Evolutionary conservation across 345 rosid genomes (phyloP).

Genomic region (Jatropha curcas): DNA sequence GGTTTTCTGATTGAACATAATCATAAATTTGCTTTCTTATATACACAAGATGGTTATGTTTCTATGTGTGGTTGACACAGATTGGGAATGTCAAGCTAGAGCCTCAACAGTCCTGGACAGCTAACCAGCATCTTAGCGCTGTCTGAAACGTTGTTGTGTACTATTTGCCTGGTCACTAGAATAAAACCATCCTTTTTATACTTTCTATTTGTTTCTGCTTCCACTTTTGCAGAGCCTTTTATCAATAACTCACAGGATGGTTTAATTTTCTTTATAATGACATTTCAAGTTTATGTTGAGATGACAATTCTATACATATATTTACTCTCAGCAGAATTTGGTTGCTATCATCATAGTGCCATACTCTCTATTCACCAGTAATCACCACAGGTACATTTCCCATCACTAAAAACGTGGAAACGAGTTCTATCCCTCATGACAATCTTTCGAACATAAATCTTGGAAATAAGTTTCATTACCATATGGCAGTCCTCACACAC

Average conservation of each 20-base stretch:
- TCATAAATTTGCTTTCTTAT: neutral
- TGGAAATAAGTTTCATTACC: slow-evolving; percentile 55
- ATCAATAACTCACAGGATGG: slow-evolving; percentile 11
- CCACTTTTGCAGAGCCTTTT: neutral
- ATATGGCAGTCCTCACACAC: slow-evolving; percentile 63
- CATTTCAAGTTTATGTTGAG: slow-evolving; percentile 8
- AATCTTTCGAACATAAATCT: slow-evolving; percentile 50
- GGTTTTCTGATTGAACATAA: slow-evolving; percentile 4
- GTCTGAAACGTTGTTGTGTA: slow-evolving; percentile 32
- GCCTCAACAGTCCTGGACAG: slow-evolving; percentile 80
- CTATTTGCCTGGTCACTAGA: slow-evolving; percentile 3
- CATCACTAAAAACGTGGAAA: slow-evolving; percentile 57
- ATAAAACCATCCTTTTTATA: neutral
- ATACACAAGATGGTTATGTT: neutral
- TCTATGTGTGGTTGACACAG: slow-evolving; percentile 46
- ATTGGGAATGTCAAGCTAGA: slow-evolving; percentile 72
- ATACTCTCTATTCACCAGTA: slow-evolving; percentile 46
- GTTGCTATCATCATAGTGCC: neutral
- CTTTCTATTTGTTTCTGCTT: neutral
- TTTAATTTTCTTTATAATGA: slow-evolving; percentile 5
- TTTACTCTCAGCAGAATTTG: neutral
- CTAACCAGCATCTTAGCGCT: slow-evolving; percentile 70
- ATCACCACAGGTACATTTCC: slow-evolving; percentile 56
- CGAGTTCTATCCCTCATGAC: slow-evolving; percentile 61
- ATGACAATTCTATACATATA: neutral